phyloP scores from a whole-genome alignment of 768 basidiomycete species.

The Hypsizygus marmoreus region DNA sequence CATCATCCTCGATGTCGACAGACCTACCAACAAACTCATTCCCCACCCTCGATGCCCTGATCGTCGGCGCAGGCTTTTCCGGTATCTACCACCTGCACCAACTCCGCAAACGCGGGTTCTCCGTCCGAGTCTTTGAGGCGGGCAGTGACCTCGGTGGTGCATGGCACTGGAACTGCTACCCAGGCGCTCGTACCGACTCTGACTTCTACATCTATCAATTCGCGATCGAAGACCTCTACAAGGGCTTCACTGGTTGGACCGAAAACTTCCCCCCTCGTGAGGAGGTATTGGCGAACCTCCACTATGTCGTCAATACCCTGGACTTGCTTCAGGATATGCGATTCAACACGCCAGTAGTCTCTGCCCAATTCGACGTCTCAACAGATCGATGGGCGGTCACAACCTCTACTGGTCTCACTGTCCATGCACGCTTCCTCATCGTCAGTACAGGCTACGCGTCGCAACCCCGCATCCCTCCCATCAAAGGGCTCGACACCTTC shows the following conservation, averaged over 20 bases:
- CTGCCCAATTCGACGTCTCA: conserved; percentile 10
- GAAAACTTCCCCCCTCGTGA: conserved; percentile 4
- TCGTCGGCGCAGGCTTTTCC: conserved; percentile 19
- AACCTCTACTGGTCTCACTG: conserved; percentile 7
- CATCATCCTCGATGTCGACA: too few relatives aligned
- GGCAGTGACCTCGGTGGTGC: conserved; percentile 14
- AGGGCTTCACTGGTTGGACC: conserved; percentile 17
- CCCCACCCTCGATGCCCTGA: conserved; percentile 15
- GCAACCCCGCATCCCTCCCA: conserved; percentile 12
- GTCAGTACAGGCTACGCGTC: conserved; percentile 15
- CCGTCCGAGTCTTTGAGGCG: conserved; percentile 8
- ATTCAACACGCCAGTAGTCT: conserved; percentile 16
- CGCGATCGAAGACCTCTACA: conserved; percentile 15
- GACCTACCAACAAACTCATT: too few relatives aligned
- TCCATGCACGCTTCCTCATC: conserved; percentile 15
- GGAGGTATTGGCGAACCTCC: conserved; percentile 16
- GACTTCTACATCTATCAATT: conserved; percentile 16
- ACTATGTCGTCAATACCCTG: conserved; percentile 14
- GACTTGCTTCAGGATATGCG: conserved; percentile 13
- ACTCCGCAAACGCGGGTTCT: conserved; percentile 1
- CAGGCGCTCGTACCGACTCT: conserved; percentile 18
- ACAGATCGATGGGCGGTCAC: conserved; percentile 14
- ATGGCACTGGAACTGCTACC: conserved; percentile 22
- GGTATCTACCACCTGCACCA: conserved; percentile 13
- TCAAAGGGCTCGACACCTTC: conserved; percentile 15